Conservation (phyloP, 345 rosid genomes). For the Pistacia vera region DNA sequence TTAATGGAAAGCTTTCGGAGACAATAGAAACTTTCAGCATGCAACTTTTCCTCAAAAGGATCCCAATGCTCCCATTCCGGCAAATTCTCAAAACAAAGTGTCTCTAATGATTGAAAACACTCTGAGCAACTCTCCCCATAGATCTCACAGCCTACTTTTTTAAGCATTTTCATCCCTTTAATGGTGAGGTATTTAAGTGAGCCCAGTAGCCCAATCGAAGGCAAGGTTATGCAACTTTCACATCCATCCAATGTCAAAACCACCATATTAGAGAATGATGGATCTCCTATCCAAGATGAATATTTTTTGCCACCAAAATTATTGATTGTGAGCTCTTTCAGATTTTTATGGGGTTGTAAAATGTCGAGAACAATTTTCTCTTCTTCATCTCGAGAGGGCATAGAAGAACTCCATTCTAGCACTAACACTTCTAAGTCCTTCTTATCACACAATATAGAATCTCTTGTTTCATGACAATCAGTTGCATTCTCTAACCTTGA, state of each 20-base stretch:
- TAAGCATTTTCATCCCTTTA: neutral
- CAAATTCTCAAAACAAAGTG: neutral
- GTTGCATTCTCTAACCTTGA: too few relatives aligned
- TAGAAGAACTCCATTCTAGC: neutral
- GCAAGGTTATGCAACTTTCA: neutral
- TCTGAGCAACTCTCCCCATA: neutral
- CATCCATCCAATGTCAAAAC: neutral
- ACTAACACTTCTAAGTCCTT: too few relatives aligned
- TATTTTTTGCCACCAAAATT: neutral
- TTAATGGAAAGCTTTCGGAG: neutral
- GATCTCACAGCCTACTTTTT: neutral
- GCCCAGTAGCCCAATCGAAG: neutral
- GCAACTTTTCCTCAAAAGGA: neutral
- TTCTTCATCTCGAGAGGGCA: too few relatives aligned
- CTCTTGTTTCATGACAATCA: too few relatives aligned
- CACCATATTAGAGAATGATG: neutral
- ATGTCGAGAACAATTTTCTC: neutral
- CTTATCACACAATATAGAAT: too few relatives aligned
- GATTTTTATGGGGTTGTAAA: neutral
- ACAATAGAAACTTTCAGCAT: neutral
- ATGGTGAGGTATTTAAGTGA: conserved; percentile 3
- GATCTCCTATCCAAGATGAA: neutral
- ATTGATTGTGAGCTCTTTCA: neutral
- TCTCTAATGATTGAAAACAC: neutral
- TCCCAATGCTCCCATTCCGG: neutral